Base-by-base conservation (phyloP, 1,139 yeast species). In the Geotrichum carabidarum region DNA sequence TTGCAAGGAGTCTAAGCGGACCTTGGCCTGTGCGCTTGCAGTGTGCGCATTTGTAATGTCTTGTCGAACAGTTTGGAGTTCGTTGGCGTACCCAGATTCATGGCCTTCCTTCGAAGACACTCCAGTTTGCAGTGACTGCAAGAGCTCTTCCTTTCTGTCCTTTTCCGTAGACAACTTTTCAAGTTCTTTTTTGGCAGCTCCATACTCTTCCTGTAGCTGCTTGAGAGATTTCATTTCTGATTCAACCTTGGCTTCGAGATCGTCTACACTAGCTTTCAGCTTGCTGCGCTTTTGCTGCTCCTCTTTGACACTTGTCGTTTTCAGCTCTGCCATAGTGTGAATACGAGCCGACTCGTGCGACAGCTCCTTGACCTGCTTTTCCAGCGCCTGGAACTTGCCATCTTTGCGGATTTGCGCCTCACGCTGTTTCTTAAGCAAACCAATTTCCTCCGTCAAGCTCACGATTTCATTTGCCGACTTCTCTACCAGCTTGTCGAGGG, bases 111-210 rank as follows among this genome's bases (percentile, higher is more conserved):
- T 84, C 0, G 95, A 80, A 0, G 97, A 86, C 12, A 93, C 83
- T 63, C 99, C 99, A 0, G 98, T 91, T 0, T 93, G 83, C 43
- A 94, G 75, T 0, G 95, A 83, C 4, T 95, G 84, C 14, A 89
- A 72, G 18, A 91, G 75, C 60, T 91, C 97, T 64, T 89, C 95
- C 62, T 86, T 87, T 58, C 76, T 78, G 37, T 76, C 74, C 57
- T 79, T 76, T n/a, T 76, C 75, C 6, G 73, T 74, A 58, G 81
- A 83, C 55, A 82, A 64, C 2, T 68, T 65, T 4, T 69, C 71
- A 8, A 85, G 70, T 42, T 73, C 67, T 0, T 67, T 66, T 53
- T 79, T 81, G 9, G 82, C 71, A 0, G 62, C 61, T 2, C 74
- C 73, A 62, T 79, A 83, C 9, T 75, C 73, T 7, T 66, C 62